A percentile compares a stretch with the other conserved stretches of the same genome.
Evolutionary conservation across 1,139 yeast species (phyloP).

Genomic region (Kodamaea sp.): DNA sequence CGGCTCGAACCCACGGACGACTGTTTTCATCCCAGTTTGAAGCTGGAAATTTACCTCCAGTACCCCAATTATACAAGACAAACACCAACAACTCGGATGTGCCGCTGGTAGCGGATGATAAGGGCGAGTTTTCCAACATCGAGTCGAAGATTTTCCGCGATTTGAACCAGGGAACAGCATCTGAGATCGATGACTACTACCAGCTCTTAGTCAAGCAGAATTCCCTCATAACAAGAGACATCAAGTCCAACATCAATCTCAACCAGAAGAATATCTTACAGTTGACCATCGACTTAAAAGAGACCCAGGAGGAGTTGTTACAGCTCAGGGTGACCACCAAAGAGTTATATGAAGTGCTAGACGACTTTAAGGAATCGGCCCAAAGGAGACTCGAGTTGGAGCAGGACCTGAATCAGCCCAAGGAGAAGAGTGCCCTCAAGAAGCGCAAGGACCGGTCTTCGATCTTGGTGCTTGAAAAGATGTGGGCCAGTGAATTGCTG

Average conservation of each 20-base stretch:
- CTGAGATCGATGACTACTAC: conserved; percentile 72
- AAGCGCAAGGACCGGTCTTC: conserved; percentile 61
- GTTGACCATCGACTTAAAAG: conserved; percentile 64
- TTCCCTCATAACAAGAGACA: conserved; percentile 57
- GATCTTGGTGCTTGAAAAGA: conserved; percentile 68
- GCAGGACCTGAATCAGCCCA: conserved; percentile 9
- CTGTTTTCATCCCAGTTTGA: conserved; percentile 30
- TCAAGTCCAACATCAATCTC: conserved; percentile 64
- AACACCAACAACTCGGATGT: conserved; percentile 14
- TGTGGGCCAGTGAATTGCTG: conserved; percentile 79
- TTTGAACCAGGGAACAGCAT: conserved; percentile 66
- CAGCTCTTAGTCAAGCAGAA: conserved; percentile 56
- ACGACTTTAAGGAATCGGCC: conserved; percentile 71
- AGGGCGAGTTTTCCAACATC: conserved; percentile 30
- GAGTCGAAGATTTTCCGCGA: conserved; percentile 53
- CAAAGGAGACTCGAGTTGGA: conserved; percentile 54
- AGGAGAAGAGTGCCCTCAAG: conserved; percentile 12
- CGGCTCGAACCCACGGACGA: conserved; percentile 36
- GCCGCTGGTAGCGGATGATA: conserved; percentile 11
- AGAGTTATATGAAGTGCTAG: conserved; percentile 62
- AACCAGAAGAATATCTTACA: conserved; percentile 73
- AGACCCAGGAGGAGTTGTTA: conserved; percentile 65
- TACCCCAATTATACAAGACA: conserved; percentile 32
- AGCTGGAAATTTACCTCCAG: conserved; percentile 37
- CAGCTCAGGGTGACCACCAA: conserved; percentile 60